Evolutionary conservation across 2,329 filamentous ascomycete species (phyloP), one percentile per base, ranked within the genome.

Genomic region (Huntiella bhutanensis): DNA sequence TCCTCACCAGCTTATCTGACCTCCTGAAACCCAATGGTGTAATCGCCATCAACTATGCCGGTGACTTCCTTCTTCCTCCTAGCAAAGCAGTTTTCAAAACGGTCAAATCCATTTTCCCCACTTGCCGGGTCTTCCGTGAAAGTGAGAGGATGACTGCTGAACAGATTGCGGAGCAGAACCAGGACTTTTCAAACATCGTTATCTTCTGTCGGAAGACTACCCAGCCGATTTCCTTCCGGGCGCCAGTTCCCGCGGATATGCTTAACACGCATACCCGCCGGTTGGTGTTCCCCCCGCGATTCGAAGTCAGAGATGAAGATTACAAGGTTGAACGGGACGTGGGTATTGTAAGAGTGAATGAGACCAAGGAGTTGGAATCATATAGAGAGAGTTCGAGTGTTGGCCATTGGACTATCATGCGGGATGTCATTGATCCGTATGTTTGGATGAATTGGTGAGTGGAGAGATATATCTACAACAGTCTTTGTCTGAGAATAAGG

Each of bases 31-130:
- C 79, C 0, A 72, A 83, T 44, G 91, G 91, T 37, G 79, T 83
- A 11, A 80, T 95, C 55, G 88, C 87, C 4, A 91, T 98, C 59
- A 98, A 96, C 65, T 98, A 95, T 60, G 91, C 91, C 4, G 91
- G 87, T 44, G 87, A 96, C 59, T 71, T 96, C 46, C 64, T 71
- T 12, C 70, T 88, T 19, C 80, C 82, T 3, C 75, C 85, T 0
- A 80, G 88, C 10, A 74, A 73, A 47, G 75, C 88, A 32, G 73
- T 94, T 19, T 74, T 93, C 54, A 76, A 80, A 56, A 96, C 91
- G 32, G 87, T 96, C 59, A 70, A 70, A 51, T 62, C 73, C 22
- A 76, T 91, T 48, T 98, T 96, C 61, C 81, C 84, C n/a, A 75
- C 77, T 3, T 98, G 91, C 63, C 82, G 86, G 50, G 75, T 93